Percentiles rank a stretch among this genome's conserved stretches.
Conservation (phyloP, 2,329 filamentous ascomycete genomes). For the Nectriaceae sp. region DNA sequence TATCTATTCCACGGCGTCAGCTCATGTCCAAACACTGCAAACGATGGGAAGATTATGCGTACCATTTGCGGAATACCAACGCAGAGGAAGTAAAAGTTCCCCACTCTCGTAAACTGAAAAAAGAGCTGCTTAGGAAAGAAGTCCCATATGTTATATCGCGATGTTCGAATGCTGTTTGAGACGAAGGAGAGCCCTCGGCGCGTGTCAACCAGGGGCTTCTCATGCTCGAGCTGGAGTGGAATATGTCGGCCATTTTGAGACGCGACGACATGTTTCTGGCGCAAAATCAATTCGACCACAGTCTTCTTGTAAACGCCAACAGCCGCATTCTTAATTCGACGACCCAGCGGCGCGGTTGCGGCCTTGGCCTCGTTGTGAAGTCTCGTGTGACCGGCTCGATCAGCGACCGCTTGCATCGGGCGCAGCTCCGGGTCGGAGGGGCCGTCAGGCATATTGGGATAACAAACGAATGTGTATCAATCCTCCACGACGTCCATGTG, state of each 20-base stretch:
- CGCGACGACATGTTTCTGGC: constrained; percentile 67
- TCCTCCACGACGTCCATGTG: background rate
- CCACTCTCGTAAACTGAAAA: constrained; percentile 83
- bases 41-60: background rate
- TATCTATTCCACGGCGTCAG: too few species aligned
- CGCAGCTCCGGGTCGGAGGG: background rate
- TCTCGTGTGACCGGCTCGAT: constrained; percentile 5
- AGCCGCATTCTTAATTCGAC: constrained; percentile 23
- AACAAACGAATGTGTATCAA: background rate
- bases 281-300: constrained; percentile 54
- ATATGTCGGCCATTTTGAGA: constrained; percentile 68
- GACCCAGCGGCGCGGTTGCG: constrained; percentile 13
- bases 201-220: constrained; percentile 47
- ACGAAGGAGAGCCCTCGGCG: constrained; percentile 52
- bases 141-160: constrained; percentile 80
- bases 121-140: constrained; percentile 84
- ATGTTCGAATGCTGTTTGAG: constrained; percentile 73
- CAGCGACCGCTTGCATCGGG: background rate
- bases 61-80: constrained; percentile 79
- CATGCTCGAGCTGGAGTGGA: constrained; percentile 42
- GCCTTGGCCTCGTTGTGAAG: constrained; percentile 12
- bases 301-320: constrained; percentile 37
- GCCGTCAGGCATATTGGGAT: background rate
- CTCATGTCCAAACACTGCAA: too few species aligned
- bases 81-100: constrained; percentile 86